Base-by-base conservation (phyloP, 768 basidiomycete species). In the Rhodotorula taiwanensis region DNA sequence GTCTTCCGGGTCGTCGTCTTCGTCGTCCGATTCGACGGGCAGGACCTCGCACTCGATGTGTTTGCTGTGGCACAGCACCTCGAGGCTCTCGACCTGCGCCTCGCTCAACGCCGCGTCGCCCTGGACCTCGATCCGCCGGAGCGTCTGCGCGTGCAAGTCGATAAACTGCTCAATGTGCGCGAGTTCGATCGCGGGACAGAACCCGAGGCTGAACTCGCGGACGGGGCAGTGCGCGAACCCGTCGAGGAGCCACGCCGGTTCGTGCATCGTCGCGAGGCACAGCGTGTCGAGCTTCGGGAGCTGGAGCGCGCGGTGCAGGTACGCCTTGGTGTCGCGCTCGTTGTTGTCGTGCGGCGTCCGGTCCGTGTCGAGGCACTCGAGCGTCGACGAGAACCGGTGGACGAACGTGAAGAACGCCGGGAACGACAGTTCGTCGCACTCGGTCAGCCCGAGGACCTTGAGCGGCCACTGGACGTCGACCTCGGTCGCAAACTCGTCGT, bases 21-120 rank as follows among this genome's bases (percentile, higher is more conserved):
- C 30, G 21, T 44, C 44, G 14, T 55, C 30, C 25, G 23, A 3
- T 1, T 10, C 23, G 21, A 21, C 18, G 9, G 36, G 28, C 20
- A 65, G 18, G 27, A 65, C 23, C 52, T 55, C 64, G 49, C 30
- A 39, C 27, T 49, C 53, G 42, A 65, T 48, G 43, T 58, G 58
- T 44, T 51, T 65, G 27, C 58, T 58, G 23, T 65, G 58, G 34
- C 64, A 65, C 5, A 56, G 31, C 49, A 65, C 64, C 50, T 65
- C 64, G 33, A 65, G 31, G 34, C 64, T 60, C 54, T 65, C 64
- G 36, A 65, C 30, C 54, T 60, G 58, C 28, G 45, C 58, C 28
- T 39, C 48, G 16, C 31, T 56, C 20, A 65, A 36, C 18, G 64
- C 58, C 23, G 58, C 64, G n/a, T 65, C 58, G 23, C 28, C 10